Conservation (phyloP, 2,329 filamentous ascomycete genomes). For the Cladosporium sphaerospermum region DNA sequence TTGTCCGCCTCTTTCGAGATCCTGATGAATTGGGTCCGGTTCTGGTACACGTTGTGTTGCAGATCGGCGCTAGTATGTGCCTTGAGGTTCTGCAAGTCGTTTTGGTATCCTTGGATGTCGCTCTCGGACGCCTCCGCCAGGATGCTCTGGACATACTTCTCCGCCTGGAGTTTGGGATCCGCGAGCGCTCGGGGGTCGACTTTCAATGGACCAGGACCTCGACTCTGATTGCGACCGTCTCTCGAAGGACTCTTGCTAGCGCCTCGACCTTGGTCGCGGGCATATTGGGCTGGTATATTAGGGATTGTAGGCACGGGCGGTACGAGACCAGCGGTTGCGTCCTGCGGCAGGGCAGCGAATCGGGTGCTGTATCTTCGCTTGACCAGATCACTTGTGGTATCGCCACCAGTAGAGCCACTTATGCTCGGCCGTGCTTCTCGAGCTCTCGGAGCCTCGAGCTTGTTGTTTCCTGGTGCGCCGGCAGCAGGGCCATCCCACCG, state of each 20-base stretch:
- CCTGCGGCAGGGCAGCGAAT: conserved; percentile 65
- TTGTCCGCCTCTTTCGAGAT: conserved; percentile 99
- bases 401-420: conserved; percentile 32
- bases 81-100: conserved; percentile 68
- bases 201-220: conserved; percentile 44
- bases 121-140: conserved; percentile 81
- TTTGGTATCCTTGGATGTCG: conserved; percentile 77
- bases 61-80: conserved; percentile 73
- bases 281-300: conserved; percentile 53
- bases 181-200: conserved; percentile 73
- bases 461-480: too few species aligned
- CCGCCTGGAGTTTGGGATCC: conserved; percentile 71
- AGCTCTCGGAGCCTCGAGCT: conserved; percentile 5
- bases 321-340: conserved; percentile 53
- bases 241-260: conserved; percentile 17
- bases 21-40: conserved; percentile 96
- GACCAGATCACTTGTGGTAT: conserved; percentile 70
- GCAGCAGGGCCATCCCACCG: conserved; percentile 10
- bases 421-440: conserved; percentile 20
- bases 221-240: conserved; percentile 33
- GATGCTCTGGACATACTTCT: conserved; percentile 59
- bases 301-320: conserved; percentile 53
- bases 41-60: conserved; percentile 94
- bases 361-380: conserved; percentile 92
- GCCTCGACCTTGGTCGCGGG: conserved; percentile 17